These are phyloP conservation scores for Lagenaria siceraria DNA, from an alignment of 306 rosid species.

Conservation along the genomic window DNA sequence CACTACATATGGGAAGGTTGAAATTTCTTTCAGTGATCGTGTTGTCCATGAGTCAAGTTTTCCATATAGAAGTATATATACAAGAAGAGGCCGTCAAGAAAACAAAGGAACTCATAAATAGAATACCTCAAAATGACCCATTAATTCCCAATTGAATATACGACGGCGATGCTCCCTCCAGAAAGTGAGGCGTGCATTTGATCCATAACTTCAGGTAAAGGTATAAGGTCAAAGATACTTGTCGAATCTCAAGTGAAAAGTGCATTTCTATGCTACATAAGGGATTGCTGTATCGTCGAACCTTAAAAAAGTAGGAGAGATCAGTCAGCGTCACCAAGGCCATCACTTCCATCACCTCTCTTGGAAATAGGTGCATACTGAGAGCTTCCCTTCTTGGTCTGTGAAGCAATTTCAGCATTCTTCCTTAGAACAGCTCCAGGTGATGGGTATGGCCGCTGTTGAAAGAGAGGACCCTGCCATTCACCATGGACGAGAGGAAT, in stretches of 20 bases:
- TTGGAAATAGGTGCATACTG: constrained; percentile 60
- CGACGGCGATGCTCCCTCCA: neutral
- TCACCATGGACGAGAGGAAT: neutral
- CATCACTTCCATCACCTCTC: constrained; percentile 96
- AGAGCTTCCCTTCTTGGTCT: constrained; percentile 59
- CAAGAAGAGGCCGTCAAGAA: too few relatives aligned
- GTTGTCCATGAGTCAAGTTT: neutral
- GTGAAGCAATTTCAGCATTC: constrained; percentile 86
- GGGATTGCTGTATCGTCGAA: too few relatives aligned
- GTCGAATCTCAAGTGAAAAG: neutral
- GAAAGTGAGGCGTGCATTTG: neutral
- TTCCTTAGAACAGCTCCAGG: constrained; percentile 92
- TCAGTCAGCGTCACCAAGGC: constrained; percentile 96
- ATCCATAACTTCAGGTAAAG: neutral
- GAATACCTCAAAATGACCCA: neutral
- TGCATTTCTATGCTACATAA: neutral
- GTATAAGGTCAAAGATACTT: neutral
- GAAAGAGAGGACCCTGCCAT: constrained; percentile 94
- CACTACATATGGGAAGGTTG: neutral
- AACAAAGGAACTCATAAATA: neutral
- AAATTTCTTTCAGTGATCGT: neutral
- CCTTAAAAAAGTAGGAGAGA: neutral
- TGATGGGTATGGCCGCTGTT: constrained; percentile 98
- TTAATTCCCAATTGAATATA: neutral
- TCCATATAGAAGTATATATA: neutral